Evolutionary conservation across 805 yeast genomes (phyloP).

Genomic region (Ogataea allantospora): DNA sequence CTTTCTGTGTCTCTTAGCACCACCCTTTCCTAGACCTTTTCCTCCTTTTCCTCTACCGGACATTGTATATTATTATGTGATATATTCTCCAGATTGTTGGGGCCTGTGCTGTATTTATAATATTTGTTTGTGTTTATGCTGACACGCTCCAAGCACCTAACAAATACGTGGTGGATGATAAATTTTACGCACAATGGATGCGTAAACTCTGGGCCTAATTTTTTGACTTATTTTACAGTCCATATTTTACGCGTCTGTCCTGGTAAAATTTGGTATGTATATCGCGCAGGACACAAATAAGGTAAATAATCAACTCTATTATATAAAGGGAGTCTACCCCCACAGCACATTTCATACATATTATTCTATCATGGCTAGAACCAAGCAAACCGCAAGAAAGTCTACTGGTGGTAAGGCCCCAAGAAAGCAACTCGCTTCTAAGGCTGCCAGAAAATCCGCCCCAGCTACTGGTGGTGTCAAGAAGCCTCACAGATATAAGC

Average conservation of each 20-base stretch:
- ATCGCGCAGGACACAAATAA: background rate
- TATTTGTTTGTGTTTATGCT: constrained; percentile 8
- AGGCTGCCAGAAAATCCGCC: constrained; percentile 91
- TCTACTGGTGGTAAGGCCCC: constrained; percentile 96
- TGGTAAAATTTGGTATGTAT: constrained; percentile 11
- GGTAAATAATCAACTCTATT: constrained; percentile 10
- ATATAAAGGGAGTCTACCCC: constrained; percentile 15
- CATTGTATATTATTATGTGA: constrained; percentile 46
- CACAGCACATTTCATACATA: constrained; percentile 5
- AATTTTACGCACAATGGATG: constrained; percentile 14
- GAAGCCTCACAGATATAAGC: constrained; percentile 95
- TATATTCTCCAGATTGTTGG: constrained; percentile 8
- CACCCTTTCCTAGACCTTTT: constrained; percentile 99
- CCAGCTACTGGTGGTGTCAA: constrained; percentile 92
- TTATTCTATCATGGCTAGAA: constrained; percentile 70
- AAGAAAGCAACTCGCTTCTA: constrained; percentile 89
- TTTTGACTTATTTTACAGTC: constrained; percentile 1
- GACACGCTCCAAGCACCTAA: constrained; percentile 15
- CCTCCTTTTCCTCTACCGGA: constrained; percentile 99
- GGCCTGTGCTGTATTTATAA: constrained; percentile 19
- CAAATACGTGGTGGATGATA: constrained; percentile 10
- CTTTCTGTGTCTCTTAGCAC: constrained; percentile 99
- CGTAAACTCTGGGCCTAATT: constrained; percentile 16
- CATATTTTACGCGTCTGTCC: constrained; percentile 9
- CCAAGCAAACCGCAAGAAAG: constrained; percentile 92